Evolutionary conservation across 106 monocot genomes (phyloP), one percentile per base, ranked within the genome.

Genomic region (Dioscorea dumetorum): DNA sequence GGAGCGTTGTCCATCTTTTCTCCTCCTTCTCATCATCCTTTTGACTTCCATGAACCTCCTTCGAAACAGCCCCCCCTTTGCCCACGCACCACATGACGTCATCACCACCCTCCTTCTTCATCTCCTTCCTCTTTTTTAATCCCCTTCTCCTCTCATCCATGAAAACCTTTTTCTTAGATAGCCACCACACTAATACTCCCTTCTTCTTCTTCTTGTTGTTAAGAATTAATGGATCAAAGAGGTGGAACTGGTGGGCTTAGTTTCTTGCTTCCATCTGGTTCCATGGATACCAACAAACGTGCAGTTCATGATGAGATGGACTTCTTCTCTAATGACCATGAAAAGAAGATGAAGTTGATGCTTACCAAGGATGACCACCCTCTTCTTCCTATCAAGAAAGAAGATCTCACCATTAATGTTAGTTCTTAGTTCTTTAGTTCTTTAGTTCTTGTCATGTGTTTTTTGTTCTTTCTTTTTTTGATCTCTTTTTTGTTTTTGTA

Each of bases 81-180:
- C 70, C 72, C 81, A 73, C 88, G 82, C 82, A 89, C 70, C 60
- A 69, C 51, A 62, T 74, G 62, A 62, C 71, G 60, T 77, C 73
- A 76, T 50, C 15, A 15, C 0, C 57, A 33, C 35, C 67, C 74
- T 12, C 16, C 49, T 13, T 56, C 12, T 14, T 61, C 13, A 62
- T 21, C 34, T 15, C 59, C 64, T 48, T 10, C 18, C 9, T 50
- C 63, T 73, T 54, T 76, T 78, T 81, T 79, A 84, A 84, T 79
- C 67, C 66, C 64, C 73, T 41, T 28, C 68, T 66, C 33, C 56
- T 4, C 76, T 70, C 49, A 76, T 58, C 58, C 71, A 35, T 24
- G n/a, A n/a, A 59, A 78, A 84, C 83, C 72, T 79, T 82, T 79
- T 82, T 85, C 83, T 57, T 2, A 17, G 22, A n/a, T 12, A 10